Conservation (phyloP, 2,329 filamentous ascomycete genomes). For the Alternaria postmessia region DNA sequence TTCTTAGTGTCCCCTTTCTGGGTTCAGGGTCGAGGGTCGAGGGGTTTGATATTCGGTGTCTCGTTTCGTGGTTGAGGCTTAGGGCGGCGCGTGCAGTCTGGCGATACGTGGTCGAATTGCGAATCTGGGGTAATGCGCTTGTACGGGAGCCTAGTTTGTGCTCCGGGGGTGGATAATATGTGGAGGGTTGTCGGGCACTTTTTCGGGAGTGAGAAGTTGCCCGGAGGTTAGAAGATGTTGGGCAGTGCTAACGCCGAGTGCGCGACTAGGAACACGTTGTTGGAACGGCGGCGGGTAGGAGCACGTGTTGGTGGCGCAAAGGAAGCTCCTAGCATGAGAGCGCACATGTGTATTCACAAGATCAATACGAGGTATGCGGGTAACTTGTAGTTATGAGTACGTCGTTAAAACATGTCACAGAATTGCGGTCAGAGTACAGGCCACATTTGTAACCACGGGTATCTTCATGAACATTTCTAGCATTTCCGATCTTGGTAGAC, state of each 20-base stretch:
- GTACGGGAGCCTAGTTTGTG: not conserved
- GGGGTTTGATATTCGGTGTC: not conserved
- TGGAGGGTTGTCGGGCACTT: not conserved
- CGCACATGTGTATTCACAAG: not conserved
- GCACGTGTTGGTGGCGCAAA: conserved; percentile 7
- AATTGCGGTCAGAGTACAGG: not conserved
- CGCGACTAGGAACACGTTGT: conserved; percentile 12
- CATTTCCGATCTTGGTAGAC: conserved; percentile 7
- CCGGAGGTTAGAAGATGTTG: conserved; percentile 14
- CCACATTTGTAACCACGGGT: not conserved
- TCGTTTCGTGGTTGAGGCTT: not conserved
- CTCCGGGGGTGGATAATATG: not conserved
- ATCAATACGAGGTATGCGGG: not conserved
- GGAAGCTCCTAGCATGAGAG: not conserved
- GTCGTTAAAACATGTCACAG: not conserved
- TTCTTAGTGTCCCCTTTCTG: not conserved
- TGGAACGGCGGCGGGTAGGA: not conserved
- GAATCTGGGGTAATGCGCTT: not conserved
- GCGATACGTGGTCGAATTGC: not conserved
- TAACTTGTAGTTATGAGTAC: not conserved
- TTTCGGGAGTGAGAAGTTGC: conserved; percentile 1
- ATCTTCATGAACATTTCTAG: conserved; percentile 8
- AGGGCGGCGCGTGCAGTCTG: not conserved
- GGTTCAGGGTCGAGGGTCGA: not conserved
- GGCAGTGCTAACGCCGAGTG: conserved; percentile 11